Conservation (phyloP, 2,329 filamentous ascomycete genomes). For the Cladosporium sp. region DNA sequence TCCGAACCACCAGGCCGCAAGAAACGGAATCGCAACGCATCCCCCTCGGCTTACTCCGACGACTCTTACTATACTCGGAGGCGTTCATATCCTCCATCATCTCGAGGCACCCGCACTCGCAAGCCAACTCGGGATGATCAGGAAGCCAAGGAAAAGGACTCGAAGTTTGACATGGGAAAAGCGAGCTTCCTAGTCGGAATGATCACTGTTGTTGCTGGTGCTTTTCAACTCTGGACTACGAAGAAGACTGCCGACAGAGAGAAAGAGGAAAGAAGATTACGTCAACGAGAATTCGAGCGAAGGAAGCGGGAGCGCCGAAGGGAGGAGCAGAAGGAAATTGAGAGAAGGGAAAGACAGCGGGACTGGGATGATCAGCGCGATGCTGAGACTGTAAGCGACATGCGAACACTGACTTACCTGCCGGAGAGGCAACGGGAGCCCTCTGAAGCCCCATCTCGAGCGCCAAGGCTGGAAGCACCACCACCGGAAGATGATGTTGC, state of each 20-base stretch:
- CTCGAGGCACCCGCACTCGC: conserved; percentile 6
- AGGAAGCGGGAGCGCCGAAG: conserved; percentile 13
- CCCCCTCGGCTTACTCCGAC: conserved; percentile 7
- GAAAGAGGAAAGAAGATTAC: conserved; percentile 7
- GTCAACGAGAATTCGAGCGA: conserved; percentile 12
- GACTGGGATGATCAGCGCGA: conserved; percentile 7
- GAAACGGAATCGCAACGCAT: conserved; percentile 2
- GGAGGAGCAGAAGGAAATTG: conserved; percentile 12
- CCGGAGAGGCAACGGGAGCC: conserved; percentile 9
- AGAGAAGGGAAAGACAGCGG: conserved; percentile 4
- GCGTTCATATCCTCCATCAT: conserved; percentile 8
- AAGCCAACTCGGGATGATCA: neutral
- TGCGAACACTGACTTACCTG: conserved; percentile 11
- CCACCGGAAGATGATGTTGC: conserved; percentile 4
- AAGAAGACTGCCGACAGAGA: conserved; percentile 14
- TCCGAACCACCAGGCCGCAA: conserved; percentile 3
- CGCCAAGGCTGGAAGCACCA: conserved; percentile 5
- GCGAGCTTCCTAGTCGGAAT: conserved; percentile 14
- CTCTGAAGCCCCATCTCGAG: conserved; percentile 9
- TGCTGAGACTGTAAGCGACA: conserved; percentile 10
- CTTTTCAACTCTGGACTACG: conserved; percentile 15
- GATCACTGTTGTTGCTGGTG: conserved; percentile 12
- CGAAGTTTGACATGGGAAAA: conserved; percentile 14
- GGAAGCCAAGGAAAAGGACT: conserved; percentile 7
- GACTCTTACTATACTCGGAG: conserved; percentile 9